Evolutionary conservation across 148 eudicot species (phyloP).

Genomic region (Gaultheria prostrata): DNA sequence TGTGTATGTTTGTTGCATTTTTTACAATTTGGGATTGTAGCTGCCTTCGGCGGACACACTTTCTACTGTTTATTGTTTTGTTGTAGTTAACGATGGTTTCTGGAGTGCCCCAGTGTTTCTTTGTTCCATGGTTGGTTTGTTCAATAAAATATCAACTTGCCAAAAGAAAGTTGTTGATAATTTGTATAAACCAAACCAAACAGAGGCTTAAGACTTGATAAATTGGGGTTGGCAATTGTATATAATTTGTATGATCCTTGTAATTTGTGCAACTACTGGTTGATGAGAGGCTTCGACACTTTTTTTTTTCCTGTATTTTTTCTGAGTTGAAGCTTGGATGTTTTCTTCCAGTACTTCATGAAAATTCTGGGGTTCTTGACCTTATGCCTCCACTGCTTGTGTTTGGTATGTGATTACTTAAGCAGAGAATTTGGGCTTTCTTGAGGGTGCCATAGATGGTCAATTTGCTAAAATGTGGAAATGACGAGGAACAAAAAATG

Average conservation of each 20-base stretch:
- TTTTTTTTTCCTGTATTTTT: neutral
- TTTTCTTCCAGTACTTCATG: neutral
- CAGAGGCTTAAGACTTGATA: neutral
- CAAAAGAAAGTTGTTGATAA: neutral
- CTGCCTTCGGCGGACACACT: neutral
- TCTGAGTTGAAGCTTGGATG: neutral
- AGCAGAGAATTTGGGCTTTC: neutral
- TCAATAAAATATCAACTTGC: too few species aligned
- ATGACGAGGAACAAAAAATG: neutral
- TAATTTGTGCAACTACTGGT: neutral
- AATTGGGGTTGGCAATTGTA: neutral
- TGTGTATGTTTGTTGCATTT: neutral
- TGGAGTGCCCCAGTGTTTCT: too few species aligned
- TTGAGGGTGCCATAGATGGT: neutral
- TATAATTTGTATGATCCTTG: neutral
- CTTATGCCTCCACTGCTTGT: constrained; percentile 7
- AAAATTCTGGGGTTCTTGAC: neutral
- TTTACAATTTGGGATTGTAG: neutral
- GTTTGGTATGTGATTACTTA: neutral
- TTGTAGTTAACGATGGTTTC: neutral
- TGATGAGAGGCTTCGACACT: neutral
- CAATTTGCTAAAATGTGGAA: neutral
- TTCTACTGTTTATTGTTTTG: neutral
- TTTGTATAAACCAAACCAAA: neutral
- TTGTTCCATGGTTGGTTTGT: too few species aligned